phyloP scores from a whole-genome alignment of 1,284 basidiomycete genomes.

The Baeospora myosura region DNA sequence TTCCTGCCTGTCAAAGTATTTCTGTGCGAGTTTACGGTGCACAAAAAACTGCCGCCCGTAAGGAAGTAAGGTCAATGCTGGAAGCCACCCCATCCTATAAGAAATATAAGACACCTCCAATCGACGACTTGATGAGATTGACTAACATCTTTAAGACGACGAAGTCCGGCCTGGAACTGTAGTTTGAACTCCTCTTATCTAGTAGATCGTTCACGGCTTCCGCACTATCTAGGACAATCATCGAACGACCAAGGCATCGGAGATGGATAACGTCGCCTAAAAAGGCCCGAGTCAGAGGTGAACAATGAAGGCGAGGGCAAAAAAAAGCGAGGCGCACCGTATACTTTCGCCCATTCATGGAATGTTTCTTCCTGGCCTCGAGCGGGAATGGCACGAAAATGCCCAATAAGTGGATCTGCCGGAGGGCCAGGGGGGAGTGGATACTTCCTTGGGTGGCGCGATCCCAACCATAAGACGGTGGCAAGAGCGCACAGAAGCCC shows the following conservation, averaged over 20 bases:
- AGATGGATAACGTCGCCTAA: conserved; percentile 14
- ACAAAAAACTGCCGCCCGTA: conserved; percentile 17
- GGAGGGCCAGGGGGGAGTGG: neutral
- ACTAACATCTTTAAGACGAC: conserved; percentile 11
- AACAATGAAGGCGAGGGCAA: neutral
- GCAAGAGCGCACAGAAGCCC: no score
- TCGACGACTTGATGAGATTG: neutral
- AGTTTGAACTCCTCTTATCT: conserved; percentile 12
- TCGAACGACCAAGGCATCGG: conserved; percentile 5
- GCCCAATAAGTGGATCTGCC: neutral
- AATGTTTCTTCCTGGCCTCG: conserved; percentile 4
- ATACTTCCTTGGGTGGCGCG: neutral
- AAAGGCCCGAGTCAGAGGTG: no score
- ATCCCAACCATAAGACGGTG: no score
- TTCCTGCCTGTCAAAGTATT: conserved; percentile 12
- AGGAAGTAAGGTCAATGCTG: conserved; percentile 11
- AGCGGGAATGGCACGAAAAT: neutral
- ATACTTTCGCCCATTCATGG: conserved; percentile 14
- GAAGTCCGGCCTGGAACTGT: conserved; percentile 12
- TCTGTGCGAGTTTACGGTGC: conserved; percentile 16
- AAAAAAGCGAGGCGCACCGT: conserved; percentile 9
- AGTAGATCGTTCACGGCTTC: conserved; percentile 11
- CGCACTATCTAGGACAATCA: conserved; percentile 11
- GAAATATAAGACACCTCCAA: neutral
- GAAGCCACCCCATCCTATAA: conserved; percentile 17